Evolutionary conservation across 192 early-diverging fungal species (phyloP), one percentile per base, ranked within the genome.

Genomic region (Obelidium mucronatum): DNA sequence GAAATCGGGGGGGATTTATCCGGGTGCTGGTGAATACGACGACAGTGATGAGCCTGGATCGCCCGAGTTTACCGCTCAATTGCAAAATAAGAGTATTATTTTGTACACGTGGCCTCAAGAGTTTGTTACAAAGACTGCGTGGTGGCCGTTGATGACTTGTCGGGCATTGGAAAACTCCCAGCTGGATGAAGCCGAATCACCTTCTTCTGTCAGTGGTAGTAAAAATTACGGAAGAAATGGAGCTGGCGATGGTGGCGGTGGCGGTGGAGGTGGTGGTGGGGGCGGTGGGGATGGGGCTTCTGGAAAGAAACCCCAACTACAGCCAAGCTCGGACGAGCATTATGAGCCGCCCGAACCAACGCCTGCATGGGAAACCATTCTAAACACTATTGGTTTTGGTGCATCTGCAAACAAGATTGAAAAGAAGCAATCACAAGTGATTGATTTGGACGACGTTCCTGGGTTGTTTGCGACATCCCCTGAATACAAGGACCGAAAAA

Each of bases 21-120:
- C 26, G 19, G 22, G 17, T 22, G 4, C 8, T 36, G 33, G 31
- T 19, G 34, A 59, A 22, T 39, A 35, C 5, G 69, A 72, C 19
- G 55, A 72, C 31, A 15, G 8, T 17, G 36, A 2, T 22, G 72
- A 48, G 17, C 60, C 24, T 28, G 59, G 60, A 39, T 37, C 37
- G 15, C 15, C 17, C 4, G 72, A 33, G 44, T 74, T 74, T 59
- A 28, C 26, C 28, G 60, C 26, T 5, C 26, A 48, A 0, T 30
- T 74, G 6, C 17, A 22, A 28, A n/a, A 51, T 19, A 74, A 74
- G 26, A 66, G 73, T 4, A 54, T 82, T 1, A 70, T 82, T 1
- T 56, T 82, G 51, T 82, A 82, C 74, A 72, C 81, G 1, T 82
- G 81, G 67, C 81, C 81, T 1, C 73, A 82, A 66, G 81, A 82